Conservation (phyloP, 2,329 filamentous ascomycete species). For the Escovopsis sp. region DNA sequence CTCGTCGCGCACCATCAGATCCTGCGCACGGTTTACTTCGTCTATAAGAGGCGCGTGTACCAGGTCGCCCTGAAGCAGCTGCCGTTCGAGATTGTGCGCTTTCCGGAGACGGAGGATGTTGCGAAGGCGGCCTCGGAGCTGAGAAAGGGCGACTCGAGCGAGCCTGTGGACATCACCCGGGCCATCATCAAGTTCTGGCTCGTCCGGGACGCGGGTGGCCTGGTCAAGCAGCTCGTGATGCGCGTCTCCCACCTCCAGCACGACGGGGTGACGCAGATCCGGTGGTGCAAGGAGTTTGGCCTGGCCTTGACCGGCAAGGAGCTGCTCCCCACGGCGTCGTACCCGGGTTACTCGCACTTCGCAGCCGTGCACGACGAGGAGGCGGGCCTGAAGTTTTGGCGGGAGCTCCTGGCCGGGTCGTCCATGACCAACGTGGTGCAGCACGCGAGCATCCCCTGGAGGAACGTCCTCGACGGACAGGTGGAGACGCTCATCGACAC, state of each 20-base stretch:
- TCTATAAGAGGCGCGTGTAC: neutral
- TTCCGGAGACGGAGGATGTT: too few species aligned
- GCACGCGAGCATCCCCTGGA: neutral
- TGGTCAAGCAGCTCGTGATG: neutral
- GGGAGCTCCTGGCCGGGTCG: neutral
- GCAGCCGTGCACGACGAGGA: neutral
- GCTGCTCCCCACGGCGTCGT: neutral
- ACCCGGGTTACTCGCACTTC: neutral
- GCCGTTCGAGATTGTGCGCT: neutral
- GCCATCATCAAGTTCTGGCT: constrained; percentile 1
- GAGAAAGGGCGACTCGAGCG: neutral
- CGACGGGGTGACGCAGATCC: neutral
- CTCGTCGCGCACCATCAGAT: constrained; percentile 1
- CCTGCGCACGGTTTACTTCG: constrained; percentile 1
- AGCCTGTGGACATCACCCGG: neutral
- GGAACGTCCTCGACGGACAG: neutral
- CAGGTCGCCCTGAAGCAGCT: neutral
- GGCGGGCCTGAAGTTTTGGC: neutral
- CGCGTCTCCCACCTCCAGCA: constrained; percentile 3
- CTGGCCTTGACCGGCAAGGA: neutral
- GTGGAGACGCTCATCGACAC: neutral
- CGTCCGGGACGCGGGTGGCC: neutral
- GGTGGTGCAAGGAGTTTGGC: constrained; percentile 2
- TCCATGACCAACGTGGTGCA: neutral
- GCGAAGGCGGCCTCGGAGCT: too few species aligned